A percentile compares a stretch with the other conserved stretches of the same genome.
Conservation (phyloP, 1,139 yeast genomes). For the Pichia sp. region DNA sequence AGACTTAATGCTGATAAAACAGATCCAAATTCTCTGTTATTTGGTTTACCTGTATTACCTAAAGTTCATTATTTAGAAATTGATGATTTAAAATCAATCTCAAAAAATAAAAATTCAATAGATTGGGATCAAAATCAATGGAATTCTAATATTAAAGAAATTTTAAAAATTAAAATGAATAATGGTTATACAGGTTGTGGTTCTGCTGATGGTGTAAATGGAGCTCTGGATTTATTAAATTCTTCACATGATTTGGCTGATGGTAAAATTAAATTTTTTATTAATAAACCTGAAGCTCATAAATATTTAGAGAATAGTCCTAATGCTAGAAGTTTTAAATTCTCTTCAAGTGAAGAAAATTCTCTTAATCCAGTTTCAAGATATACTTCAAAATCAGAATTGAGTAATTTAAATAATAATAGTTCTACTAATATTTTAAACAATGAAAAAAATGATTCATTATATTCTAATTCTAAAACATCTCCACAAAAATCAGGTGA, state of each 20-base stretch:
- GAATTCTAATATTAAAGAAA: slow-evolving; percentile 56
- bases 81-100: slow-evolving; percentile 44
- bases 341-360: slow-evolving; percentile 23
- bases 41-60: slow-evolving; percentile 90
- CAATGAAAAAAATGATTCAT: slow-evolving; percentile 4
- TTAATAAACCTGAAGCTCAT: slow-evolving; percentile 13
- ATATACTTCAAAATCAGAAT: neutral
- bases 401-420: neutral
- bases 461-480: slow-evolving; percentile 2
- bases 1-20: slow-evolving; percentile 82
- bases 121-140: slow-evolving; percentile 68
- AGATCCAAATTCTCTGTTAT: slow-evolving; percentile 71
- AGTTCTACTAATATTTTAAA: neutral
- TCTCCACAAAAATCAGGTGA: neutral
- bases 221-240: slow-evolving; percentile 47
- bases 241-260: slow-evolving; percentile 26
- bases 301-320: slow-evolving; percentile 13
- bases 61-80: slow-evolving; percentile 73
- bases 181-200: slow-evolving; percentile 87
- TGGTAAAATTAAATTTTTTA: slow-evolving; percentile 14
- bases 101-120: slow-evolving; percentile 33
- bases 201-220: slow-evolving; percentile 52
- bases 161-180: slow-evolving; percentile 58
- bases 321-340: slow-evolving; percentile 4
- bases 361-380: neutral